Conservation (phyloP, 106 monocot species). For the Ottelia alismoides region DNA sequence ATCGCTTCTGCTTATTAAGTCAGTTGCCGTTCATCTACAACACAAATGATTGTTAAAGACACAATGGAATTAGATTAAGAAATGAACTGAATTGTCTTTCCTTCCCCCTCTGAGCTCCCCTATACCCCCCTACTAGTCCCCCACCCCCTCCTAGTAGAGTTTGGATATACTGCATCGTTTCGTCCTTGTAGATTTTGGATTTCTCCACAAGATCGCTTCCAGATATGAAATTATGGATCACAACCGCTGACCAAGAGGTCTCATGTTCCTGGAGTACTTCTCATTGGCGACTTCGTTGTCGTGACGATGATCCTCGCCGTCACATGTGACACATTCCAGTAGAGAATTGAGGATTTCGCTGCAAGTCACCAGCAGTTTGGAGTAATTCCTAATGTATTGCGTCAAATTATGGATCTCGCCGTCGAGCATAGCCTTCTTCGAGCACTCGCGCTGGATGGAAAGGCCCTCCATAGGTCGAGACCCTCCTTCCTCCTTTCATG, state of each 20-base stretch:
- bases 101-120: too few relatives aligned
- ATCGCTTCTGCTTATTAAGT: too few relatives aligned
- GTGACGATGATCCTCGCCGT: neutral
- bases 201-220: constrained; percentile 66
- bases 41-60: too few relatives aligned
- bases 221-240: constrained; percentile 30
- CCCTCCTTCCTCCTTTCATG: too few relatives aligned
- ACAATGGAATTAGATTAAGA: too few relatives aligned
- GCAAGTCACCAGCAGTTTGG: constrained; percentile 35
- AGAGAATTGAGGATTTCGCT: constrained; percentile 4
- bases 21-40: too few relatives aligned
- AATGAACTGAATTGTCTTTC: too few relatives aligned
- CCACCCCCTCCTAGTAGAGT: too few relatives aligned
- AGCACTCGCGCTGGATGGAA: constrained; percentile 24
- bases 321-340: neutral
- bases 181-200: constrained; percentile 61
- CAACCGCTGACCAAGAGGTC: constrained; percentile 27
- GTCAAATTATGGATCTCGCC: constrained; percentile 50
- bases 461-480: too few relatives aligned
- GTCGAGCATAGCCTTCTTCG: constrained; percentile 16
- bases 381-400: constrained; percentile 51
- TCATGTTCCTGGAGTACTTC: constrained; percentile 19
- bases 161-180: constrained; percentile 36
- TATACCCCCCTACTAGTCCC: too few relatives aligned
- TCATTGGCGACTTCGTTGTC: too few relatives aligned